Evolutionary conservation across 345 rosid genomes (phyloP).

Genomic region (Salix suchowensis): DNA sequence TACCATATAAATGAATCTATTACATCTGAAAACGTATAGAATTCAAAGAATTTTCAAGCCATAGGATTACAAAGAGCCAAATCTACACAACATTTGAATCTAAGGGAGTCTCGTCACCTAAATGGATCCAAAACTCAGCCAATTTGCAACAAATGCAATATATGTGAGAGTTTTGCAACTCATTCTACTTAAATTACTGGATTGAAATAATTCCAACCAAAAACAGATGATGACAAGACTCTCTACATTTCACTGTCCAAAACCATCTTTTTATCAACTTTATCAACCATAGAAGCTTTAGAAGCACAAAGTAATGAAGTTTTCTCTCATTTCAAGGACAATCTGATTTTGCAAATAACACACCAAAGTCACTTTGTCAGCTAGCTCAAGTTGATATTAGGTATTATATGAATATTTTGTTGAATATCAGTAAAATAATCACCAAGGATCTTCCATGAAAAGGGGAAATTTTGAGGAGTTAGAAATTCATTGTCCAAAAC

Average conservation of each 20-base stretch:
- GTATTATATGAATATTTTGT: not conserved
- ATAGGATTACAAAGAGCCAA: not conserved
- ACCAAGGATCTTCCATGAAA: not conserved
- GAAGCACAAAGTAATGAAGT: not conserved
- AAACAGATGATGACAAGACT: not conserved
- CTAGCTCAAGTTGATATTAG: not conserved
- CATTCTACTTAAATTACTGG: not conserved
- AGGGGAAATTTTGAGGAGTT: not conserved
- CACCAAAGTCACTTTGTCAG: not conserved
- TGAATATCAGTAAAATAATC: not conserved
- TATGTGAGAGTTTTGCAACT: not conserved
- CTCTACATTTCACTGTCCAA: not conserved
- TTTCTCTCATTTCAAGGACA: too few relatives aligned
- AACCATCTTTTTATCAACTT: not conserved
- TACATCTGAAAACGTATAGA: not conserved
- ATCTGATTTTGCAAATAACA: not conserved
- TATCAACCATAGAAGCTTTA: not conserved
- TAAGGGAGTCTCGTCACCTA: not conserved
- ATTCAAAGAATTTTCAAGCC: not conserved
- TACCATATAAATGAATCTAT: not conserved
- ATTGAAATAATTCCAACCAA: not conserved
- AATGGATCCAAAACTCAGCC: not conserved
- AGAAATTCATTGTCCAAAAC: not conserved
- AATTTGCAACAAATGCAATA: not conserved
- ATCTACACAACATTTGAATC: not conserved